Evolutionary conservation across 176 grass and related monocot genomes (phyloP), one percentile per base, ranked within the genome.

Genomic region (Metroxylon sagu): DNA sequence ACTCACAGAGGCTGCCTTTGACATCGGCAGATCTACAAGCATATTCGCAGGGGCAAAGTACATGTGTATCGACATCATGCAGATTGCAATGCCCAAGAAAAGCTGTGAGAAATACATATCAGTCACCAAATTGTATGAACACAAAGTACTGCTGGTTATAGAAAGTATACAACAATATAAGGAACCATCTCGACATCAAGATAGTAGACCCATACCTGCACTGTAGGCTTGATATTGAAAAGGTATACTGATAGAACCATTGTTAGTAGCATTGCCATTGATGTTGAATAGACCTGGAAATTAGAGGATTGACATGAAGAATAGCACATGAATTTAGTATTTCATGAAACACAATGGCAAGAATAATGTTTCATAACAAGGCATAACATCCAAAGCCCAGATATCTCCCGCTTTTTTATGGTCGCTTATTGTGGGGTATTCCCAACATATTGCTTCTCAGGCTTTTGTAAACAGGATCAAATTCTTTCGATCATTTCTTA

Each of bases 231-330:
- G 69, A 89, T 58, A 71, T 65, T 82, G 59, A 98, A 97, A 74
- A 97, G 79, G 60, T 75, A 98, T 83, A 88, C 70, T 51, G 93
- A 98, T 50, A 92, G 64, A 64, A 98, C 73, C 81, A 90, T 90
- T 6, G 93, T 98, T 51, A 98, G 80, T 53, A 98, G 73, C 93
- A 98, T 92, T 25, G 93, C 87, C 93, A 98, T 98, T 54, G 93
- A 98, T 62, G 93, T 98, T 74, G 93, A 87, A 73, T 98, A 98
- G 4, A 98, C 91, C 93, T 90, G 78, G 56, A 63, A 56, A 43
- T 43, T 43, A 12, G 35, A 43, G 35, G 7, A 43, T 43, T 14
- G 8, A 43, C 52, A 18, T 55, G 58, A 74, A 52, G 19, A 25
- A 52, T 1, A 49, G 54, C 59, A 26, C 25, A 67, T 49, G 35